These are phyloP conservation scores for Melaleuca quinquenervia DNA, from an alignment of 345 rosid genomes.

Conservation along the genomic window DNA sequence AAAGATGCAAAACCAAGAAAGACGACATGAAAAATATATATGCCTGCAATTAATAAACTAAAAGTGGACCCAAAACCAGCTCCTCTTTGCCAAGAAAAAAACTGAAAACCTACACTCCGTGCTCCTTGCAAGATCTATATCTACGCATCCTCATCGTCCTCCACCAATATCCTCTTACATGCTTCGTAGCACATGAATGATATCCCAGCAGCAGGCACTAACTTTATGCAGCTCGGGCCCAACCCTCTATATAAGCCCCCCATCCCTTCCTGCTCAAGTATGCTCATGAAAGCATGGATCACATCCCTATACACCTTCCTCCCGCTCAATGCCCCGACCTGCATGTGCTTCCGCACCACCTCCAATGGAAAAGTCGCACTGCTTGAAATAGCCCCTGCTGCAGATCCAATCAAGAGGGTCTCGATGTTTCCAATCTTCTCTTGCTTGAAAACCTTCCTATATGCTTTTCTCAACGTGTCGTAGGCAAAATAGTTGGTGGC, in stretches of 20 bases:
- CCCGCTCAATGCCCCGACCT: conserved; percentile 87
- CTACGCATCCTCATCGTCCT: conserved; percentile 42
- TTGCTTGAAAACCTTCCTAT: conserved; percentile 53
- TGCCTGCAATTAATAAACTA: background rate
- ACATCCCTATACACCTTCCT: conserved; percentile 80
- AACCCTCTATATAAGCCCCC: conserved; percentile 78
- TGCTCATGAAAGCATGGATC: conserved; percentile 71
- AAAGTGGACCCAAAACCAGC: background rate
- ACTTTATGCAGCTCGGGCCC: conserved; percentile 92
- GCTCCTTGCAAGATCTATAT: background rate
- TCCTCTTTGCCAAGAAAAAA: background rate
- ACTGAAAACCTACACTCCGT: background rate
- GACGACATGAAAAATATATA: background rate
- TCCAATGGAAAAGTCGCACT: conserved; percentile 92
- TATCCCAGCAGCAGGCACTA: conserved; percentile 98
- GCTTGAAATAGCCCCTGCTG: conserved; percentile 86
- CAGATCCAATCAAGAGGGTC: conserved; percentile 82
- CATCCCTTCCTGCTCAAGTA: conserved; percentile 76
- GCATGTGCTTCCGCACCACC: conserved; percentile 98
- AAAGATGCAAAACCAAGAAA: background rate
- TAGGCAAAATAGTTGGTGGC: conserved; percentile 91
- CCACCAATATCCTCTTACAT: conserved; percentile 74
- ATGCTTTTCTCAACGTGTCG: conserved; percentile 67
- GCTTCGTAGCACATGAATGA: conserved; percentile 99
- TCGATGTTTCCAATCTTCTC: conserved; percentile 82